Evolutionary conservation across 176 grass and related monocot genomes (phyloP), one percentile per base, ranked within the genome.

Genomic region (Triticum urartu): DNA sequence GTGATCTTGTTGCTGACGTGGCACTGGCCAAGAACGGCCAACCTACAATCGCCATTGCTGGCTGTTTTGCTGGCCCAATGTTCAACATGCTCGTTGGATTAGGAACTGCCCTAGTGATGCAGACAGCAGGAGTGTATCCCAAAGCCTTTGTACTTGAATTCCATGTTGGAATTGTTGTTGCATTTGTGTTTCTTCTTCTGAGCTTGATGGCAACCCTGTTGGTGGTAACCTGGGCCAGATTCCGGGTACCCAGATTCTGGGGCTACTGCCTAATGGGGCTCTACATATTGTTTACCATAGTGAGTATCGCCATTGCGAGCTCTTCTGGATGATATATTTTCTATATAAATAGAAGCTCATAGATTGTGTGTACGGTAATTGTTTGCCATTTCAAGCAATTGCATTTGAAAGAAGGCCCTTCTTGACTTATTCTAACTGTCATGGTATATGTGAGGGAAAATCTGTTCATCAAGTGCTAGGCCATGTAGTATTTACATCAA

Each of bases 11-110:
- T 50, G 97, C 92, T 13, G 97, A 94, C 42, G 88, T 96, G 83
- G 85, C 94, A 7, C 63, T 96, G 65, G 90, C 92, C 28, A 99
- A 83, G 86, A 87, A 94, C 25, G 94, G 90, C 18, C 88, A 94
- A 43, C 90, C 97, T 50, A 83, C 83, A n/a, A 89, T 99, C 11
- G 97, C 97, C 77, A 87, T 94, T 8, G 97, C 94, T 38, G 97
- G 97, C 66, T 99, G 94, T 81, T 99, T 99, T 85, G 97, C 94
- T 12, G 94, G 97, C 12, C 94, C 97, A 63, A 98, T 98, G 91
- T 94, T 95, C 87, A 96, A 99, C 71, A 99, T 94, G 97, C 79
- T 99, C 68, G 92, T 99, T 63, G 94, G 97, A 18, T 86, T 96
- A 77, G 94, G 94, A 48, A 86, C 90, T 15, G 94, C 94, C 47